Evolutionary conservation across 2,329 filamentous ascomycete genomes (phyloP).

Genomic region (Trichoderma afroharzianum): DNA sequence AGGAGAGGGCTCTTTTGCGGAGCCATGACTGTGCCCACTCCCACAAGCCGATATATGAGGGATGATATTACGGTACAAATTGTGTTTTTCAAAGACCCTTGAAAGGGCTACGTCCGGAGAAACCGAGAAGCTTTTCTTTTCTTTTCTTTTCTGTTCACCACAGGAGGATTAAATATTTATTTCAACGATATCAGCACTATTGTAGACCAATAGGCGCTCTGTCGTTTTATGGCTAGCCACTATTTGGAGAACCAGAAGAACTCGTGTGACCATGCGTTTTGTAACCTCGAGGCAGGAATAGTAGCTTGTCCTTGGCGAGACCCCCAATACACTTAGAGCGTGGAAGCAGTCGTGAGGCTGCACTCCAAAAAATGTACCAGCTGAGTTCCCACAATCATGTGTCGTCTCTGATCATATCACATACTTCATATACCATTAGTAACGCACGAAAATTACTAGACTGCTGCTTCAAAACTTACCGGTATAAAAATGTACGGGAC

Average conservation of each 20-base stretch:
- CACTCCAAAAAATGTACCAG: not conserved
- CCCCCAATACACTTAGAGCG: not conserved
- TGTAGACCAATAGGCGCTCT: not conserved
- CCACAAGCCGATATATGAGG: slow-evolving; percentile 60
- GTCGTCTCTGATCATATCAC: not conserved
- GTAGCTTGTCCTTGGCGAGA: not conserved
- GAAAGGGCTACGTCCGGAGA: not conserved
- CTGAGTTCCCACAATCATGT: not conserved
- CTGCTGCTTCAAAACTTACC: not conserved
- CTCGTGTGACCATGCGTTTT: not conserved
- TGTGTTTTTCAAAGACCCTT: slow-evolving; percentile 53
- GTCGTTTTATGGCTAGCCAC: not conserved
- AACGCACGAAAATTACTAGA: not conserved
- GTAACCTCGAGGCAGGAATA: not conserved
- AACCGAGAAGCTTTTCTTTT: too few relatives aligned
- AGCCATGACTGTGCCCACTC: slow-evolving; percentile 66
- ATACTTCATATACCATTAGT: not conserved
- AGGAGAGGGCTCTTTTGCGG: slow-evolving; percentile 71
- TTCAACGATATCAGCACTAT: not conserved
- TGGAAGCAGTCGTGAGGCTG: not conserved
- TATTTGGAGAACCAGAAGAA: not conserved
- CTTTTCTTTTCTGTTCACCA: not conserved
- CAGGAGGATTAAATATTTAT: not conserved
- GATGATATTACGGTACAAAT: slow-evolving; percentile 85
- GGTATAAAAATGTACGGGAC: not conserved